phyloP scores from a whole-genome alignment of 768 basidiomycete species.

The Leccinum variicolor region DNA sequence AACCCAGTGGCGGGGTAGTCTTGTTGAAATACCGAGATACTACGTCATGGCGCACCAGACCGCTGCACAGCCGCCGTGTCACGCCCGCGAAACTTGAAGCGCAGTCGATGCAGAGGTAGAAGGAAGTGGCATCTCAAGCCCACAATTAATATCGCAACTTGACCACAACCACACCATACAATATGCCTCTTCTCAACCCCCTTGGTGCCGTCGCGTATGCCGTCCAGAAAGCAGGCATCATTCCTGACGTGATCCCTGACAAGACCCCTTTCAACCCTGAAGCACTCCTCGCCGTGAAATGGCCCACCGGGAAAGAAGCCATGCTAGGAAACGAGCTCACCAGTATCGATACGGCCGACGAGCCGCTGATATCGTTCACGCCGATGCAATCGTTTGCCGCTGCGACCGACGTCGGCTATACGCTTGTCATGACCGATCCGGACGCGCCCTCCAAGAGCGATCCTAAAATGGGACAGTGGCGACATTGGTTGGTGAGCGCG shows the following conservation, averaged over 20 bases:
- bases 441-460: conserved; percentile 52
- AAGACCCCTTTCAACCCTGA: conserved; percentile 24
- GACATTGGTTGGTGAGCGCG: conserved; percentile 52
- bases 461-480: conserved; percentile 49
- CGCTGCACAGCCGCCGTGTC: too few species aligned
- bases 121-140: too few species aligned
- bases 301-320: conserved; percentile 31
- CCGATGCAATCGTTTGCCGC: conserved; percentile 37
- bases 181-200: conserved; percentile 26
- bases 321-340: conserved; percentile 37
- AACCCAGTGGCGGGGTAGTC: too few species aligned
- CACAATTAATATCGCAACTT: too few species aligned
- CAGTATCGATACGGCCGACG: conserved; percentile 40
- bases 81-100: too few species aligned
- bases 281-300: conserved; percentile 27
- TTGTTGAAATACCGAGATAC: too few species aligned
- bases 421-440: conserved; percentile 56
- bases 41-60: too few species aligned
- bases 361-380: conserved; percentile 47
- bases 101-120: too few species aligned
- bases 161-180: not conserved
- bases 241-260: conserved; percentile 30
- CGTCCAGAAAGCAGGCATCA: conserved; percentile 20
- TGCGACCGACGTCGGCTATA: conserved; percentile 39
- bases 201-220: conserved; percentile 18